Evolutionary conservation across 352 stramenopile species (phyloP), one percentile per base, ranked within the genome.

Genomic region (Phytophthora megakarya): DNA sequence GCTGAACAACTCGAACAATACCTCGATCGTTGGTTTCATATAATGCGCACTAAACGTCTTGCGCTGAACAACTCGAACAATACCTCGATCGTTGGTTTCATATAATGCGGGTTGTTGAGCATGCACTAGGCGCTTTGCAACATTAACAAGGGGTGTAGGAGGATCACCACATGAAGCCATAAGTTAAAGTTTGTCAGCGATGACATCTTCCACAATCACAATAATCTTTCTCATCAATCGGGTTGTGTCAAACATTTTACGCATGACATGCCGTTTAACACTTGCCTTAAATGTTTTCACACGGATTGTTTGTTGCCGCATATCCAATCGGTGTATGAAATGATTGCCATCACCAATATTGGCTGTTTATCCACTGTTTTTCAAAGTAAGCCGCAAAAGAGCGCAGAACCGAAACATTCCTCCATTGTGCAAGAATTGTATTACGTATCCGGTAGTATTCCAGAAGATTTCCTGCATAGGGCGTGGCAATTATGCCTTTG

Each of bases 251-350:
- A 61, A 61, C 52, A 51, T 37, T 15, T 51, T 55, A 1, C 22
- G 18, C 40, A 61, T 52, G 1, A 45, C 22, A 44, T 52, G 52
- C 7, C 19, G 19, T 30, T 61, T 61, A 8, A 52, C 40, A 3
- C 35, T 57, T 38, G 37, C 33, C n/a, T 40, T 52, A 28, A 51
- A 61, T 2, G 40, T n/a, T 52, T 61, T 61, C 40, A 43, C 40
- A 52, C 1, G 40, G 52, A 18, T 61, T 39, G 38, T 32, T 44
- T 9, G 39, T 51, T 26, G 19, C 19, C 5, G 38, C 38, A 8
- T 61, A 51, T 1, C 40, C 21, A 2, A 3, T 26, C 1, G 23
- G 39, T 0, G 40, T 49, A n/a, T 57, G 56, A 13, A 57, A 50
- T 8, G 25, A n/a, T 23, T 64, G 19, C 26, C 55, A 64, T 1